Evolutionary conservation across 192 early-diverging fungal species (phyloP).

Genomic region (Coemansia interrupta): DNA sequence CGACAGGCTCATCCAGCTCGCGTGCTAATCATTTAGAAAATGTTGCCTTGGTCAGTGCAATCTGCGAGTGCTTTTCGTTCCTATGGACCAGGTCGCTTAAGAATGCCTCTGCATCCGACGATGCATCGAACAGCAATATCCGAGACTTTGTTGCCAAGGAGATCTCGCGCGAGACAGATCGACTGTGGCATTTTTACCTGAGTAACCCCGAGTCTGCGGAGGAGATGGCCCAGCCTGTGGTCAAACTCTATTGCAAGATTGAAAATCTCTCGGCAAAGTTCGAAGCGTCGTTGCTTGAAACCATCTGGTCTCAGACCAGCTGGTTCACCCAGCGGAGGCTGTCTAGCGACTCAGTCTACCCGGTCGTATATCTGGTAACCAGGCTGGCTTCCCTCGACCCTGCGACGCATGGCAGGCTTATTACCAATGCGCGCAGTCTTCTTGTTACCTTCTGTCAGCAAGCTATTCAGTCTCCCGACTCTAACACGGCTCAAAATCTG

Average conservation of each 20-base stretch:
- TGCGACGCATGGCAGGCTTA: constrained; percentile 4
- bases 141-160: constrained; percentile 27
- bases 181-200: constrained; percentile 52
- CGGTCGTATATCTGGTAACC: constrained; percentile 27
- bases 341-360: constrained; percentile 11
- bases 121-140: background rate
- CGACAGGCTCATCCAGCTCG: background rate
- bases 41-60: constrained; percentile 37
- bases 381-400: constrained; percentile 28
- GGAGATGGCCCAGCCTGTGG: constrained; percentile 33
- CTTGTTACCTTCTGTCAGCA: constrained; percentile 33
- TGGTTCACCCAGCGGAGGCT: constrained; percentile 46
- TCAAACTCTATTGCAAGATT: constrained; percentile 35
- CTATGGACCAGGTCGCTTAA: constrained; percentile 42
- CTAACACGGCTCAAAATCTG: constrained; percentile 17
- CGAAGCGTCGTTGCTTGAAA: constrained; percentile 20
- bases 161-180: constrained; percentile 33
- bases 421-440: constrained; percentile 14
- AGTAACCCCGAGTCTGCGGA: constrained; percentile 24
- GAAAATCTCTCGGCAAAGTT: constrained; percentile 25
- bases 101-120: background rate
- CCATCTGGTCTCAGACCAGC: constrained; percentile 46
- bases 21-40: constrained; percentile 20
- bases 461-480: constrained; percentile 30
- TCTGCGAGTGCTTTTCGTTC: constrained; percentile 48